Conservation (phyloP, 495 filamentous ascomycete genomes). For the Aspergillus indologenus region DNA sequence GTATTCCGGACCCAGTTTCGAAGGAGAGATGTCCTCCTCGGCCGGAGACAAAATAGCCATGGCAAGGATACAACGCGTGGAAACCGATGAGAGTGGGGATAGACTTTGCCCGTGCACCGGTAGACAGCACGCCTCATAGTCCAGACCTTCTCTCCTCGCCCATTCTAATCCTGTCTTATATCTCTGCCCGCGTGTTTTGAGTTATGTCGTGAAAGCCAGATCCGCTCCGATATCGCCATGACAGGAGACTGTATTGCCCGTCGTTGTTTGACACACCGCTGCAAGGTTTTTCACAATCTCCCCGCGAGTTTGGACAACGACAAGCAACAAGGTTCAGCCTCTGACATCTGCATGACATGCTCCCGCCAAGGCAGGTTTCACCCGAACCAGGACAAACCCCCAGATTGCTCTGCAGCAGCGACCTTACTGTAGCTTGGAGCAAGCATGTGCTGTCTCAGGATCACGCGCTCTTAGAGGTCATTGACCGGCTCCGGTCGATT, state of each 20-base stretch:
- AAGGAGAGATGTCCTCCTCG: conserved; percentile 13
- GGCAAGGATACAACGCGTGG: neutral
- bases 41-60: neutral
- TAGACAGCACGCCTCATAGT: neutral
- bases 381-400: no score
- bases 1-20: conserved; percentile 42
- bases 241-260: no score
- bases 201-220: neutral
- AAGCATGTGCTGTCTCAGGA: neutral
- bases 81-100: neutral
- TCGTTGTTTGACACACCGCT: no score
- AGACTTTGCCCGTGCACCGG: neutral
- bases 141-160: neutral
- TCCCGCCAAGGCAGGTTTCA: neutral
- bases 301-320: neutral
- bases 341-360: neutral
- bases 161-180: neutral
- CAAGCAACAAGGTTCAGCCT: neutral
- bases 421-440: no score
- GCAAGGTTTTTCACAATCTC: no score
- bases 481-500: conserved; percentile 82
- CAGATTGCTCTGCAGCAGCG: neutral
- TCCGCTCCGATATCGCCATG: neutral
- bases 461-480: conserved; percentile 24
- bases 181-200: no score